These are phyloP conservation scores for Naegleria fowleri DNA, from an alignment of 208 protist genomes.

Conservation along the genomic window DNA sequence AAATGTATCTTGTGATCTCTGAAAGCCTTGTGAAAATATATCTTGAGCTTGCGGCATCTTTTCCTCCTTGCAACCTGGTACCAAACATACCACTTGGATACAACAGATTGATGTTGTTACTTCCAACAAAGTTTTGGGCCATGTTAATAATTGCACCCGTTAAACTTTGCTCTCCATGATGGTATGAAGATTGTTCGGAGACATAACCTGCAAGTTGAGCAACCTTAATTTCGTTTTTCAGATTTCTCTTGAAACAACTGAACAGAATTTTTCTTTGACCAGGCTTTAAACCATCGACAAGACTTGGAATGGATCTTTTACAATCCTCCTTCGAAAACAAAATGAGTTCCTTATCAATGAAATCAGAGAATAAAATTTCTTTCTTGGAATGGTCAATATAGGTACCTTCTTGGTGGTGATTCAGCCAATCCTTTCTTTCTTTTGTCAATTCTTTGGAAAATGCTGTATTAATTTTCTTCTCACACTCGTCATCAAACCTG, in stretches of 20 bases:
- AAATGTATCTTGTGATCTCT: constrained; percentile 84
- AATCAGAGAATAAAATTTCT: constrained; percentile 84
- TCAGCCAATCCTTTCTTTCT: constrained; percentile 97
- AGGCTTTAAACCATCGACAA: constrained; percentile 98
- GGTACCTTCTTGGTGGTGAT: constrained; percentile 69
- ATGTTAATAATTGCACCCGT: constrained; percentile 96
- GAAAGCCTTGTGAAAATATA: constrained; percentile 99
- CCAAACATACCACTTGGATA: constrained; percentile 97
- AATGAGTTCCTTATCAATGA: constrained; percentile 99
- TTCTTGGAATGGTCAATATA: constrained; percentile 83
- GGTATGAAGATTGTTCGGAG: constrained; percentile 98
- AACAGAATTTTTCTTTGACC: constrained; percentile 99
- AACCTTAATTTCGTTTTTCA: constrained; percentile 97
- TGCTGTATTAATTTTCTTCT: constrained; percentile 91
- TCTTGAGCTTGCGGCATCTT: constrained; percentile 94
- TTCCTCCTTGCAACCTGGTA: constrained; percentile 93
- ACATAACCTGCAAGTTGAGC: constrained; percentile 98
- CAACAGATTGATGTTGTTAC: constrained; percentile 99
- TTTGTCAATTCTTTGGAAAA: constrained; percentile 96
- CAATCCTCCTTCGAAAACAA: constrained; percentile 96
- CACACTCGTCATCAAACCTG: constrained; percentile 56
- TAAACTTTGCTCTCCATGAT: constrained; percentile 98
- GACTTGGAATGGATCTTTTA: constrained; percentile 82
- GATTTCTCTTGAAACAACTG: constrained; percentile 98
- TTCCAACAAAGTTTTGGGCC: constrained; percentile 96